These are phyloP conservation scores for Auriculariales sp. DNA, from an alignment of 768 basidiomycete species.

Conservation along the genomic window DNA sequence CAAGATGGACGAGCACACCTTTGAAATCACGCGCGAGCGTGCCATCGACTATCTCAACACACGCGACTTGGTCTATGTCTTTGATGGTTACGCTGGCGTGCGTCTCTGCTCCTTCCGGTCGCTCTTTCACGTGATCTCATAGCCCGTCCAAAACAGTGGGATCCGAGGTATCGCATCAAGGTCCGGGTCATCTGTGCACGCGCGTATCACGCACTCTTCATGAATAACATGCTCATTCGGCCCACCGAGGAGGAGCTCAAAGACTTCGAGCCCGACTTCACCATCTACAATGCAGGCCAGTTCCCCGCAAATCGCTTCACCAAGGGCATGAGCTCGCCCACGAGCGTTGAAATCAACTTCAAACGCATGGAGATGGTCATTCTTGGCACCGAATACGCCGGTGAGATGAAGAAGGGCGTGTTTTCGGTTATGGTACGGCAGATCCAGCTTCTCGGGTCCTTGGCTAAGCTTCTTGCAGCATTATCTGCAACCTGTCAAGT, in stretches of 20 bases:
- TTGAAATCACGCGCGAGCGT: slow-evolving; percentile 97
- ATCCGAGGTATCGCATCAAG: slow-evolving; percentile 98
- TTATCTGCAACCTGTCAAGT: slow-evolving; percentile 97
- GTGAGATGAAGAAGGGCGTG: slow-evolving; percentile 99
- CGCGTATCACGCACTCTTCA: slow-evolving; percentile 97
- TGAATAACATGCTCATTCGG: slow-evolving; percentile 99
- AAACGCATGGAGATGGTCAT: slow-evolving; percentile 99
- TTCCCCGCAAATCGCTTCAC: slow-evolving; percentile 99
- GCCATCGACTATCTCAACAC: slow-evolving; percentile 99
- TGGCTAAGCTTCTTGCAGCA: slow-evolving; percentile 33
- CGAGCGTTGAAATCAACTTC: slow-evolving; percentile 99
- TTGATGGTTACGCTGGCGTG: slow-evolving; percentile 84
- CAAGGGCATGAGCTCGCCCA: slow-evolving; percentile 98
- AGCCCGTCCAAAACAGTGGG: slow-evolving; percentile 37
- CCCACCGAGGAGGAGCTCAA: slow-evolving; percentile 89
- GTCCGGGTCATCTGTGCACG: slow-evolving; percentile 97
- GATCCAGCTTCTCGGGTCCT: background rate
- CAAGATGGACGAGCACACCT: slow-evolving; percentile 98
- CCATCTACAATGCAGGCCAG: slow-evolving; percentile 99
- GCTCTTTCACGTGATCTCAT: background rate
- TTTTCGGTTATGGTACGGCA: slow-evolving; percentile 94
- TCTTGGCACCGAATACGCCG: slow-evolving; percentile 93
- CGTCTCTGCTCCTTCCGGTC: slow-evolving; percentile 5
- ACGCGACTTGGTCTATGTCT: slow-evolving; percentile 94
- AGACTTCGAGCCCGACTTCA: slow-evolving; percentile 95